Conservation (phyloP, 192 early-diverging fungal species). For the Helicostylum pulchrum region DNA sequence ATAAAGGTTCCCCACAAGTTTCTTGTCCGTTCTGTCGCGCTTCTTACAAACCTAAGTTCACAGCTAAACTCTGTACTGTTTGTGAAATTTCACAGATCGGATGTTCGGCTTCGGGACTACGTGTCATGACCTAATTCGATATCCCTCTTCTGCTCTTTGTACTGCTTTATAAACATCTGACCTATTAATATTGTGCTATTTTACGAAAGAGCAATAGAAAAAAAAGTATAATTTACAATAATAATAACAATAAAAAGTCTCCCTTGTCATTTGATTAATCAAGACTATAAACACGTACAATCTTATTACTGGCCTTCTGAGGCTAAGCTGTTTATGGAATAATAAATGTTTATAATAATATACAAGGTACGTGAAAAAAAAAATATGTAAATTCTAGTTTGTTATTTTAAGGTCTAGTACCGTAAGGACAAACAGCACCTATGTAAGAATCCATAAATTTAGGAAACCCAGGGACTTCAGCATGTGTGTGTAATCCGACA, state of each 20-base stretch:
- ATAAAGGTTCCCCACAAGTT: slow-evolving; percentile 75
- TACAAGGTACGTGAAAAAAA: too few species aligned
- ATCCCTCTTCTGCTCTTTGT: background rate
- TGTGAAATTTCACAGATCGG: slow-evolving; percentile 89
- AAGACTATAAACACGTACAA: too few species aligned
- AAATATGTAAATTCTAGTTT: background rate
- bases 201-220: too few species aligned
- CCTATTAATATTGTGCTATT: too few species aligned
- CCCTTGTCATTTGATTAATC: too few species aligned
- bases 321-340: too few species aligned
- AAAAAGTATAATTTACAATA: too few species aligned
- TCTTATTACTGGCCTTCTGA: too few species aligned
- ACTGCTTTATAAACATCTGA: background rate
- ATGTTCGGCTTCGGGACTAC: slow-evolving; percentile 31
- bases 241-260: too few species aligned
- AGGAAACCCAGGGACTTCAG: slow-evolving; percentile 17
- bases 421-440: slow-evolving; percentile 19
- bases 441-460: slow-evolving; percentile 3
- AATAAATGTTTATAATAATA: too few species aligned
- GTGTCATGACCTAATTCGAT: background rate
- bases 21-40: slow-evolving; percentile 89
- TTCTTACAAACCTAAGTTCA: slow-evolving; percentile 80
- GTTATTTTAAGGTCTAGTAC: background rate
- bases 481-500: slow-evolving; percentile 3
- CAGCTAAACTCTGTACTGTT: slow-evolving; percentile 75